A percentile compares a stretch with the other conserved stretches of the same genome.
These are phyloP conservation scores for Rhodotorula sp. DNA, from an alignment of 1,284 basidiomycete genomes.

Conservation along the genomic window DNA sequence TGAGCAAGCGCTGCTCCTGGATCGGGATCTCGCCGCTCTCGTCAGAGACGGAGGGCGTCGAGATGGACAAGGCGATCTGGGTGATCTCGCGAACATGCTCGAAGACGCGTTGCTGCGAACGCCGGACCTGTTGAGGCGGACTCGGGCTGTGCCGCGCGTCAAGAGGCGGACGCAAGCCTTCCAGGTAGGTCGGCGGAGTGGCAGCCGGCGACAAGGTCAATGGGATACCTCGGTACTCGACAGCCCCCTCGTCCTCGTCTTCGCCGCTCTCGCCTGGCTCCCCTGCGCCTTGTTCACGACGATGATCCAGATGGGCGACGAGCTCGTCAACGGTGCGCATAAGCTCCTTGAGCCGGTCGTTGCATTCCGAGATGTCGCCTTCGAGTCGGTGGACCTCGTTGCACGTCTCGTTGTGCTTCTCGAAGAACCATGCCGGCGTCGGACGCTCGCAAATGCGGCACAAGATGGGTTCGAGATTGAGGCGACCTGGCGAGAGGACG, in stretches of 20 bases:
- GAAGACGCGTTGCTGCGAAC: constrained; percentile 70
- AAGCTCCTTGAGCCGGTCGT: constrained; percentile 86
- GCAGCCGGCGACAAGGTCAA: constrained; percentile 56
- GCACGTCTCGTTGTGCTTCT: constrained; percentile 99
- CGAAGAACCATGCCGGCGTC: constrained; percentile 98
- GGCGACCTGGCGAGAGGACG: constrained; percentile 62
- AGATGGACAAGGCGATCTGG: constrained; percentile 73
- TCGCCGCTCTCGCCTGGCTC: background rate
- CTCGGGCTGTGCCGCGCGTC: constrained; percentile 51
- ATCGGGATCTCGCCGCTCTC: constrained; percentile 75
- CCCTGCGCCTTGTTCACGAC: no score
- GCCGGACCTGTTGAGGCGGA: constrained; percentile 68
- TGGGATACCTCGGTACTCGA: constrained; percentile 79
- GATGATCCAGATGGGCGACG: constrained; percentile 57
- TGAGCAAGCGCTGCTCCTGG: constrained; percentile 84
- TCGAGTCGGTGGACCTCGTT: constrained; percentile 94
- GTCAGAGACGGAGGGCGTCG: constrained; percentile 80
- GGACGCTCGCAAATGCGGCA: constrained; percentile 98
- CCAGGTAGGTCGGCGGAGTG: constrained; percentile 33
- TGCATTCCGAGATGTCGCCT: constrained; percentile 88
- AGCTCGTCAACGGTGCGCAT: constrained; percentile 77
- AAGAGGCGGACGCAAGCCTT: constrained; percentile 17
- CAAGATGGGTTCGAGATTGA: constrained; percentile 81
- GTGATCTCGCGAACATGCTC: constrained; percentile 84
- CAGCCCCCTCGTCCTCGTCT: constrained; percentile 14